phyloP scores from a whole-genome alignment of 257 asterid species.

The Fraxinus pennsylvanica region DNA sequence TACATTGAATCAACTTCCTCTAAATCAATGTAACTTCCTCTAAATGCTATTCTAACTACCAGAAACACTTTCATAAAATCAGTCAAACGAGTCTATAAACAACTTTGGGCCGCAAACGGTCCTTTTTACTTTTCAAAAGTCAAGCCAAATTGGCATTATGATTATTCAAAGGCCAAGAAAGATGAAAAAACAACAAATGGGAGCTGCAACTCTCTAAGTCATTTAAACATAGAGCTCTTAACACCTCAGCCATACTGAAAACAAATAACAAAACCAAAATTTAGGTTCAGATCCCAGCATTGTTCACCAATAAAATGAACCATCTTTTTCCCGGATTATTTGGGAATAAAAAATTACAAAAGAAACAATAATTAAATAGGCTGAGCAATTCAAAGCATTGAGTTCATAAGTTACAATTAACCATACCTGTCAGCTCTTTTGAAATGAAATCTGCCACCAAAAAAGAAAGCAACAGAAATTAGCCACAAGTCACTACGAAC shows the following conservation, averaged over 20 bases:
- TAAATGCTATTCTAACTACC: too few species aligned
- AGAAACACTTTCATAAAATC: too few species aligned
- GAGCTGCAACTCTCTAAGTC: neutral
- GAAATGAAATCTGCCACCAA: conserved; percentile 76
- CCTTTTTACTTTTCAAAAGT: too few species aligned
- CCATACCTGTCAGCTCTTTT: conserved; percentile 67
- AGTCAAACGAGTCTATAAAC: too few species aligned
- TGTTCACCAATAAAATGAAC: conserved; percentile 11
- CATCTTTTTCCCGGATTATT: neutral
- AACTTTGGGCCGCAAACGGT: too few species aligned
- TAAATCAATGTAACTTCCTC: too few species aligned
- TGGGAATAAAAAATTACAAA: conserved; percentile 4
- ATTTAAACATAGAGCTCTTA: conserved; percentile 14
- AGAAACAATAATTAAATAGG: conserved; percentile 7
- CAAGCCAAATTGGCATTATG: neutral
- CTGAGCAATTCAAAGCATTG: neutral
- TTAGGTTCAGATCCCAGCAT: conserved; percentile 3
- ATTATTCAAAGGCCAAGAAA: neutral
- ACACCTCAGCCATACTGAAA: conserved; percentile 3
- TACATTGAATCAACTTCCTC: too few species aligned
- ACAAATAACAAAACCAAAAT: neutral
- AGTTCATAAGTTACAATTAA: conserved; percentile 14
- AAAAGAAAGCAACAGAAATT: conserved; percentile 69
- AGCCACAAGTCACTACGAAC: conserved; percentile 84
- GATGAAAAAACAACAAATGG: neutral